Evolutionary conservation across 2,329 filamentous ascomycete genomes (phyloP).

Genomic region (Epichloe coenophiala): DNA sequence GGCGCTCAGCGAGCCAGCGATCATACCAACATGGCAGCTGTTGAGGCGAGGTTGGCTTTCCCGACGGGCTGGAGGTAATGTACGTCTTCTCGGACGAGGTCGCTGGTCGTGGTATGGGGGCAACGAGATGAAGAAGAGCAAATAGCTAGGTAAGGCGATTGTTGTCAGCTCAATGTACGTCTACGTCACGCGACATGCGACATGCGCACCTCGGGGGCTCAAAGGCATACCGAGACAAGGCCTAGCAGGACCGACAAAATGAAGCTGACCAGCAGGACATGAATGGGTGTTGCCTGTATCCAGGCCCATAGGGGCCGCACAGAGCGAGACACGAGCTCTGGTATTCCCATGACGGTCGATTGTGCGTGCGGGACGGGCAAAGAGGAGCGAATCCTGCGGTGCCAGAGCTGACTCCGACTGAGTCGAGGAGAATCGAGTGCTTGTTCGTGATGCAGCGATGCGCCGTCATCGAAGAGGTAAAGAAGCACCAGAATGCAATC

Average conservation of each 20-base stretch:
- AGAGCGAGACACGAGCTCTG: constrained; percentile 20
- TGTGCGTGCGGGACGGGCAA: neutral
- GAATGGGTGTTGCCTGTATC: constrained; percentile 24
- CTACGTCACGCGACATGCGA: too few species aligned
- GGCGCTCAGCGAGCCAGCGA: constrained; percentile 50
- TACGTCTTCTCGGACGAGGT: constrained; percentile 74
- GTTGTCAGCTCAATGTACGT: constrained; percentile 4
- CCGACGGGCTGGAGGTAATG: constrained; percentile 55
- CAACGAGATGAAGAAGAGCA: constrained; percentile 56
- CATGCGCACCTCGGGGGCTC: too few species aligned
- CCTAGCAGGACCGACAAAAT: constrained; percentile 19
- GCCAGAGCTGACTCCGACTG: neutral
- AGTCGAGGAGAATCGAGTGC: neutral
- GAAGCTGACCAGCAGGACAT: constrained; percentile 24
- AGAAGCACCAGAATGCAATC: neutral
- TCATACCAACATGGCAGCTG: constrained; percentile 80
- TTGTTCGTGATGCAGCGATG: neutral
- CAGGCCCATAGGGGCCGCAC: constrained; percentile 22
- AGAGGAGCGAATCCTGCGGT: neutral
- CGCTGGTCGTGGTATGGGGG: constrained; percentile 64
- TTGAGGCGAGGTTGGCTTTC: constrained; percentile 23
- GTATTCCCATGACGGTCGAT: constrained; percentile 8
- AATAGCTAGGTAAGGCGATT: constrained; percentile 32
- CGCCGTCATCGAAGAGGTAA: neutral
- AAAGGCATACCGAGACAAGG: constrained; percentile 23